Base-by-base conservation (phyloP, 805 yeast genomes). In the Zygosaccharomyces bisporus region DNA sequence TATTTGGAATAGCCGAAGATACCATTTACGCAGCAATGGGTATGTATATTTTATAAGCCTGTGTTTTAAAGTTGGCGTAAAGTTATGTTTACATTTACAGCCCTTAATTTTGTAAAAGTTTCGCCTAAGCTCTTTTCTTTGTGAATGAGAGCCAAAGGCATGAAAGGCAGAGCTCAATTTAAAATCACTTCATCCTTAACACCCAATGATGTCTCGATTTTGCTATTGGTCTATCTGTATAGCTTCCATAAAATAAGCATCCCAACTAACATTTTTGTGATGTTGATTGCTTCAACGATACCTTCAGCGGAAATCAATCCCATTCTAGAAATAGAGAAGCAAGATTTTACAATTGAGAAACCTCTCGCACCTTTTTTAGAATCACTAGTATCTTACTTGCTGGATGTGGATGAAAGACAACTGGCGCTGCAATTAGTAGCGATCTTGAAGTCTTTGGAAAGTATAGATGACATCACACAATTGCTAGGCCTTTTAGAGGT, bases 1-100 rank as follows among this genome's bases (percentile, higher is more conserved):
- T 93, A 87, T 63, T 77, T 81, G 40, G 99, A 93, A 68, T 91
- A 66, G 58, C 23, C 4, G 5, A 19, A 18, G 16, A n/a, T 23
- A 13, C 12, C 25, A 2, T 7, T 19, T 29, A 14, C 23, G 6
- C 5, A 13, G 8, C 10, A 13, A 12, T n/a, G 24, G 20, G 18
- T 16, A 6, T 37, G 8, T 23, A 13, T 34, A 6, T 12, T 14
- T 32, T 12, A 16, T 20, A 17, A 10, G 20, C 9, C 20, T 18
- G 23, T 20, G 17, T 34, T 24, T 5, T 8, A 35, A 37, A 35
- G n/a, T 12, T 35, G n/a, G 23, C 9, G 29, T 35, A 12, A 21
- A 13, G 20, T 4, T 23, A n/a, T 6, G 17, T 14, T 10, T 16
- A 23, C 12, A 12, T 13, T 33, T 18, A 5, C 10, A 35, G n/a